phyloP scores from a whole-genome alignment of 169 alveolate genomes.

The Plasmodium knowlesi region DNA sequence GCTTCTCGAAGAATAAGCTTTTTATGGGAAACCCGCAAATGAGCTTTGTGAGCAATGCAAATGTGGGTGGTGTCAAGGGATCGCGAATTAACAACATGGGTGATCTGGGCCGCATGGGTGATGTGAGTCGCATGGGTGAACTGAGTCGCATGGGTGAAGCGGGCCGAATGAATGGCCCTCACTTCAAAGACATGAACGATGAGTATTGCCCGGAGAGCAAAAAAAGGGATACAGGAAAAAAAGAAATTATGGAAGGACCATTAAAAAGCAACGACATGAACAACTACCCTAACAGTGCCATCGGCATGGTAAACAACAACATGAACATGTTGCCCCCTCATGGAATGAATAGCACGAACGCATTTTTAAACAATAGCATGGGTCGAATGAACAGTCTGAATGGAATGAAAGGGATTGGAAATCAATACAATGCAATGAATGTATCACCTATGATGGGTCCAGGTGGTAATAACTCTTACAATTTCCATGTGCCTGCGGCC shows the following conservation, averaged over 20 bases:
- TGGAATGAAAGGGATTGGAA: constrained; percentile 6
- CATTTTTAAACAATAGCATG: neutral
- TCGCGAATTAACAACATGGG: neutral
- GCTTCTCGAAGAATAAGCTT: neutral
- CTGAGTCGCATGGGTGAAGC: too few species aligned
- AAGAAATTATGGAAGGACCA: neutral
- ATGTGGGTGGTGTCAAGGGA: neutral
- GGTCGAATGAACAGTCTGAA: neutral
- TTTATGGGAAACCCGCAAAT: constrained; percentile 2
- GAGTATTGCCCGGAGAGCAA: neutral
- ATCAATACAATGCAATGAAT: constrained; percentile 12
- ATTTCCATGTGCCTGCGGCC: neutral
- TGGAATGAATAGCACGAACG: neutral
- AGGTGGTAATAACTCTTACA: neutral
- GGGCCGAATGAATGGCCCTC: neutral
- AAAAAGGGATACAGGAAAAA: neutral
- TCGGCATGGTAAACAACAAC: constrained; percentile 7
- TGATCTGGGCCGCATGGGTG: too few species aligned
- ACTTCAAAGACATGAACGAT: neutral
- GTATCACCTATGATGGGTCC: neutral
- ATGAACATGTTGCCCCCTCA: neutral
- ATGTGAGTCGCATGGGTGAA: too few species aligned
- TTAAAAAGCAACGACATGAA: neutral
- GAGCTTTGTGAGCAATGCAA: neutral
- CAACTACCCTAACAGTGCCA: neutral